Base-by-base conservation (phyloP, 768 basidiomycete species). In the Boletus rubropictus region DNA sequence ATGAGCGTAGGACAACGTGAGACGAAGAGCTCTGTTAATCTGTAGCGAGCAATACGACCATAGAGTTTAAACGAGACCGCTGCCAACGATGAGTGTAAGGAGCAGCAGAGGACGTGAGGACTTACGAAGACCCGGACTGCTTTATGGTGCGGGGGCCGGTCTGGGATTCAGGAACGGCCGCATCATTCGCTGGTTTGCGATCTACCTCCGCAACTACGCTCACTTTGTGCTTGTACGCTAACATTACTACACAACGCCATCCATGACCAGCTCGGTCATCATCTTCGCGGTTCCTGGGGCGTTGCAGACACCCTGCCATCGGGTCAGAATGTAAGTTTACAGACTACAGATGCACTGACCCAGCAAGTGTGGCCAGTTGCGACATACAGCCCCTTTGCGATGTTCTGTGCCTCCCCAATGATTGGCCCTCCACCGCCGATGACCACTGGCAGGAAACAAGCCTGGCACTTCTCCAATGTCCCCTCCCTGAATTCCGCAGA, bases 301-400 rank as follows among this genome's bases (percentile, higher is more conserved):
- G 61, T 87, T 87, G 62, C 80, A 87, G 34, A 88, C 83, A 0
- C 86, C 86, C 85, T 86, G 46, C 34, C 7, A 28, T 29, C 31
- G 20, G 20, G 22, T 59, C 14, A 59, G 44, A 32, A 40, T 25
- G 39, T 25, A 28, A 39, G 14, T 43, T 10, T 27, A 32, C 42
- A 31, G 20, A 25, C n/a, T 21, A 33, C n/a, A 42, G 38, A 25
- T 9, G 31, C n/a, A 69, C 79, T 56, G 55, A 85, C 83, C 84
- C 86, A 87, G 57, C 83, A 86, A 0, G 84, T 84, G 62, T 89
- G 88, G 18, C 90, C 91, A 7, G 81, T 80, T 0, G 82, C 88
- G 24, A 93, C 71, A 48, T 78, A 78, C 45, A 92, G 60, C 0
- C 87, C 84, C 53, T 76, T 75, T 3, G 80, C 77, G 32, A 82